These are phyloP conservation scores for Trametes villosa DNA, from an alignment of 768 basidiomycete species.

Conservation along the genomic window DNA sequence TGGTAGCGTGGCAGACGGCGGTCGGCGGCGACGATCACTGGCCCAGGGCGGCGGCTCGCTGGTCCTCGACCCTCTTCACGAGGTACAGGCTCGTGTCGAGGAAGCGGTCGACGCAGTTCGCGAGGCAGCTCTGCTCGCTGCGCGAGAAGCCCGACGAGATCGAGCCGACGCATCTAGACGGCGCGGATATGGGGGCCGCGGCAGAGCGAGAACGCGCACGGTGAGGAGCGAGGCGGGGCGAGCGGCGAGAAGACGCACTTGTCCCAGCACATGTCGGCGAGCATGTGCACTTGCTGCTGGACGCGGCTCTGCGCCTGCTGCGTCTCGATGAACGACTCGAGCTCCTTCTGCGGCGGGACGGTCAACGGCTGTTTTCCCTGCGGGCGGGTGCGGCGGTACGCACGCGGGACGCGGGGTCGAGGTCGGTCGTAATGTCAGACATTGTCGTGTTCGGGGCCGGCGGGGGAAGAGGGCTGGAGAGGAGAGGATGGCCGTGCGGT, in stretches of 20 bases:
- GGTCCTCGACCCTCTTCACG: slow-evolving; percentile 62
- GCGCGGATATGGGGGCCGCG: slow-evolving; percentile 14
- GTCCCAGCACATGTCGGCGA: slow-evolving; percentile 91
- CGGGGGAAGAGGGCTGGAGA: slow-evolving; percentile 15
- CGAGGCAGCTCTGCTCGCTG: slow-evolving; percentile 79
- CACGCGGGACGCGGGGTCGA: slow-evolving; percentile 77
- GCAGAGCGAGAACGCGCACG: slow-evolving; percentile 16
- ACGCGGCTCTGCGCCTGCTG: slow-evolving; percentile 81
- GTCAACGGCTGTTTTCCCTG: slow-evolving; percentile 8
- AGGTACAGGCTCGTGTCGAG: slow-evolving; percentile 85
- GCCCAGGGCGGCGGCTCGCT: slow-evolving; percentile 45
- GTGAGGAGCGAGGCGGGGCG: neutral
- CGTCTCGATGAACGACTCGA: slow-evolving; percentile 75
- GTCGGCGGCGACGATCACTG: slow-evolving; percentile 15
- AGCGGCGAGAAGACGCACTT: slow-evolving; percentile 59
- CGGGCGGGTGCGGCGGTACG: slow-evolving; percentile 21
- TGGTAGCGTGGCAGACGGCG: neutral
- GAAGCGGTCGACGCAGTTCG: slow-evolving; percentile 92
- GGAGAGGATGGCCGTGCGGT: slow-evolving; percentile 3
- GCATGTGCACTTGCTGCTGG: slow-evolving; percentile 70
- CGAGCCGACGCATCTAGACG: slow-evolving; percentile 73
- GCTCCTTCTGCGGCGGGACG: slow-evolving; percentile 67
- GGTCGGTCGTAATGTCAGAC: slow-evolving; percentile 41
- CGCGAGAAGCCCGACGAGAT: slow-evolving; percentile 80
- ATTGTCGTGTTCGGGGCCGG: slow-evolving; percentile 34